Conservation (phyloP, 768 basidiomycete genomes). For the Trametes sanguinea region DNA sequence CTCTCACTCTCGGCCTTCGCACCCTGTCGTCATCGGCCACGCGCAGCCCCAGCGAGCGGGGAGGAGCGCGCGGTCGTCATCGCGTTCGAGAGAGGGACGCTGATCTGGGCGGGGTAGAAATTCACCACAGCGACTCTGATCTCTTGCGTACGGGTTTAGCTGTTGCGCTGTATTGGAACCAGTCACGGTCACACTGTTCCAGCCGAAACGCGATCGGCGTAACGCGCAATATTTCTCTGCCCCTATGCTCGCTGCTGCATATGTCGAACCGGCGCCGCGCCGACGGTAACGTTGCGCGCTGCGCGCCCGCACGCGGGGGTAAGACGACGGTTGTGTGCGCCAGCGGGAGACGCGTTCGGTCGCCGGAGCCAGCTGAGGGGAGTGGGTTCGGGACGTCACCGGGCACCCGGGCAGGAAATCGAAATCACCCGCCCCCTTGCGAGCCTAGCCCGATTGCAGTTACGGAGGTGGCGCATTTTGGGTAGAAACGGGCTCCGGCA, state of each 20-base stretch:
- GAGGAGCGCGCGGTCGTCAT: slow-evolving; percentile 3
- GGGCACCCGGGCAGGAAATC: background rate
- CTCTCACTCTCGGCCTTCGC: background rate
- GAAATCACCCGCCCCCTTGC: background rate
- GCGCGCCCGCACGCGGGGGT: slow-evolving; percentile 5
- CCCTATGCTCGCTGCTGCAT: slow-evolving; percentile 5
- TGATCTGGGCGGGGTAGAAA: slow-evolving; percentile 24
- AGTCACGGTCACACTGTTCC: slow-evolving; percentile 26
- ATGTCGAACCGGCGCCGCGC: slow-evolving; percentile 22
- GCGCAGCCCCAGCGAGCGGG: background rate
- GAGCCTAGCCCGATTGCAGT: background rate
- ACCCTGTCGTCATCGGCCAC: background rate
- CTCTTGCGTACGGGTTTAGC: slow-evolving; percentile 9
- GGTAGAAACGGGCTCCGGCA: slow-evolving; percentile 16
- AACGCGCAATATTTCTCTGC: slow-evolving; percentile 12
- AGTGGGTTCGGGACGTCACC: background rate
- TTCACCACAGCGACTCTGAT: slow-evolving; percentile 22
- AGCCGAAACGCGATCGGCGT: slow-evolving; percentile 25
- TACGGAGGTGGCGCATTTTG: slow-evolving; percentile 20
- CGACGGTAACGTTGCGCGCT: slow-evolving; percentile 23
- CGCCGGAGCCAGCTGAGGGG: background rate
- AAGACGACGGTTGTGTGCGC: too few relatives aligned
- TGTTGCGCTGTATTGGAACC: slow-evolving; percentile 16
- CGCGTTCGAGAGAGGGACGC: slow-evolving; percentile 12
- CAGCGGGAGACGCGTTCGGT: background rate